These are phyloP conservation scores for Aspergillus unguis DNA, from an alignment of 2,329 filamentous ascomycete species.

Conservation along the genomic window DNA sequence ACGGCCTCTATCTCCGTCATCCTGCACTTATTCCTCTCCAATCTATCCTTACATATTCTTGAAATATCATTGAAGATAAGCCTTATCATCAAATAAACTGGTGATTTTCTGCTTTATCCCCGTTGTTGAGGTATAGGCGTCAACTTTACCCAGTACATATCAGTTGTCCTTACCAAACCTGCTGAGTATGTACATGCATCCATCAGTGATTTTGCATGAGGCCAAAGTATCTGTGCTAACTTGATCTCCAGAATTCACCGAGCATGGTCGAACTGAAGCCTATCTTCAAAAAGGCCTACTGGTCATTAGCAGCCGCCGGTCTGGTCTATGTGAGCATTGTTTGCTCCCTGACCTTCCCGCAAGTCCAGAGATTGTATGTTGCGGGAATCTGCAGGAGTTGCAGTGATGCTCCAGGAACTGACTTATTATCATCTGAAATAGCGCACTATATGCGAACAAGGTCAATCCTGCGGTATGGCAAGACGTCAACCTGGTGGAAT, in stretches of 20 bases:
- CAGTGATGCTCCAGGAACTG: neutral
- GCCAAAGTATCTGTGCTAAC: neutral
- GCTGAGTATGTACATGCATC: neutral
- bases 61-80: too few species aligned
- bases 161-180: neutral
- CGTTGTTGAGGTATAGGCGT: too few species aligned
- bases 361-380: conserved; percentile 75
- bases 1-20: neutral
- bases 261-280: conserved; percentile 41
- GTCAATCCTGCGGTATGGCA: conserved; percentile 69
- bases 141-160: neutral
- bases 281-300: conserved; percentile 53
- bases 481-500: conserved; percentile 71
- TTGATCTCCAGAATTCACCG: neutral
- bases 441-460: conserved; percentile 79
- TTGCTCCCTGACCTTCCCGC: conserved; percentile 63
- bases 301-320: conserved; percentile 57
- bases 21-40: neutral
- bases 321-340: conserved; percentile 66
- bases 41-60: neutral
- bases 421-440: conserved; percentile 33
- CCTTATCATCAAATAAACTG: too few species aligned
- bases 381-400: neutral
- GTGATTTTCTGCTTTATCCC: too few species aligned
- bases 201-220: neutral